Evolutionary conservation across 2,329 filamentous ascomycete genomes (phyloP).

Genomic region (Stagonosporopsis tanaceti): DNA sequence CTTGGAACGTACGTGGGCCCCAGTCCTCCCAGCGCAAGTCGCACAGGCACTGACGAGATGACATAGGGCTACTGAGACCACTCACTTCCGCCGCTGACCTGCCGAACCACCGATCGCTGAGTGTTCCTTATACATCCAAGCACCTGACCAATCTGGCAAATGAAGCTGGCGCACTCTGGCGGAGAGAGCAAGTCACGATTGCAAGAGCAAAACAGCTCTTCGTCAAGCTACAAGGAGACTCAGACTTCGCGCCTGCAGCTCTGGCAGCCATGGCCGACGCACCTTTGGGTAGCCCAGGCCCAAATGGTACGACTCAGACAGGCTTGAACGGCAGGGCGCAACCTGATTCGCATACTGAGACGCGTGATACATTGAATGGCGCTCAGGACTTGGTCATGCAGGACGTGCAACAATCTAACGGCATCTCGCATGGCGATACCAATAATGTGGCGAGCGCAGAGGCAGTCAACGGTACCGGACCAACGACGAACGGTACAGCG

Average conservation of each 20-base stretch:
- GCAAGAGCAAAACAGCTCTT: slow-evolving; percentile 79
- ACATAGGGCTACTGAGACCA: slow-evolving; percentile 74
- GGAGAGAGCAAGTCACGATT: slow-evolving; percentile 75
- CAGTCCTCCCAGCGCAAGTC: background rate
- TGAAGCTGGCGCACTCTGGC: slow-evolving; percentile 74
- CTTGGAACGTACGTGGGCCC: slow-evolving; percentile 67
- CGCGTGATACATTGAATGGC: slow-evolving; percentile 23
- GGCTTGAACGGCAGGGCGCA: slow-evolving; percentile 21
- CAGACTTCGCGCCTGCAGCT: slow-evolving; percentile 68
- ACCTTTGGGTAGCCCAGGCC: slow-evolving; percentile 29
- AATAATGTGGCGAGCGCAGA: slow-evolving; percentile 22
- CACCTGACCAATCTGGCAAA: slow-evolving; percentile 75
- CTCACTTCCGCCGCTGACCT: slow-evolving; percentile 78
- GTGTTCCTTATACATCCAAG: slow-evolving; percentile 75
- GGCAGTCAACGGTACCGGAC: slow-evolving; percentile 28
- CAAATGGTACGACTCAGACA: slow-evolving; percentile 20
- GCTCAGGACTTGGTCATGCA: slow-evolving; percentile 41
- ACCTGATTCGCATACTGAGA: slow-evolving; percentile 19
- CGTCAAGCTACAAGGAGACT: slow-evolving; percentile 77
- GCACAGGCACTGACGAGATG: slow-evolving; percentile 2
- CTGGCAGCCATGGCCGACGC: slow-evolving; percentile 57
- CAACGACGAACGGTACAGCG: slow-evolving; percentile 34
- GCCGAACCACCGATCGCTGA: slow-evolving; percentile 75
- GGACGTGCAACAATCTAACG: slow-evolving; percentile 32
- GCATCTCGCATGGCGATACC: slow-evolving; percentile 15